Evolutionary conservation across 371 early-diverging fungal genomes (phyloP), one percentile per base, ranked within the genome.

Genomic region (Syncephalis plumigaleata): DNA sequence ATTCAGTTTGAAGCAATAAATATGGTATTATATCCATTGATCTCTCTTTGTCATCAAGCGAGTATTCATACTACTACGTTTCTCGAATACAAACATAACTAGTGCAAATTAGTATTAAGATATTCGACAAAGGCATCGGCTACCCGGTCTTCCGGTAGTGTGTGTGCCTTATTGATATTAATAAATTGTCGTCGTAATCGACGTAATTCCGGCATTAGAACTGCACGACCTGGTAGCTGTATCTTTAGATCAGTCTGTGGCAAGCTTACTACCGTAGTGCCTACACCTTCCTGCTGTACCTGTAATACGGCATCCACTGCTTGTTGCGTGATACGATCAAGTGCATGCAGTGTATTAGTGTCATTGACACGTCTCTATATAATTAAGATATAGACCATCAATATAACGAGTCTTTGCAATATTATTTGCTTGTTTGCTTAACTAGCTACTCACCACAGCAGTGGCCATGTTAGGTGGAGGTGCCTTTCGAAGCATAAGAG

Each of bases 111-210:
- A n/a, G 82, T 75, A 54, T 86, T 88, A 38, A 94, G 59, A 58
- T 86, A 96, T 31, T 87, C 80, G 11, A 82, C 87, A 79, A 96
- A 96, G 15, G 78, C 68, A 48, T 84, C 78, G 0, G 80, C 81
- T 23, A 91, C 71, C 40, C 76, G 68, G 26, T 64, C 73, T 1
- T 75, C 59, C 46, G 58, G 57, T 21, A 71, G 46, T 16, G 87
- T 84, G 39, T 82, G 86, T 64, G 81, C 66, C 55, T 84, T 82
- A 66, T 94, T 92, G 37, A 91, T 70, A 20, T 77, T 72, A 8
- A 84, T 78, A 60, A 87, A 95, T 58, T 89, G 89, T 52, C 88
- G 68, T 16, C 84, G 70, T 26, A 82, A 53, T 39, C 90, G 60
- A 48, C 90, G 70, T 45, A 96, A 59, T 61, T 93, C 92, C 3